Conservation (phyloP, 345 rosid species). For the Boechera retrofracta region DNA sequence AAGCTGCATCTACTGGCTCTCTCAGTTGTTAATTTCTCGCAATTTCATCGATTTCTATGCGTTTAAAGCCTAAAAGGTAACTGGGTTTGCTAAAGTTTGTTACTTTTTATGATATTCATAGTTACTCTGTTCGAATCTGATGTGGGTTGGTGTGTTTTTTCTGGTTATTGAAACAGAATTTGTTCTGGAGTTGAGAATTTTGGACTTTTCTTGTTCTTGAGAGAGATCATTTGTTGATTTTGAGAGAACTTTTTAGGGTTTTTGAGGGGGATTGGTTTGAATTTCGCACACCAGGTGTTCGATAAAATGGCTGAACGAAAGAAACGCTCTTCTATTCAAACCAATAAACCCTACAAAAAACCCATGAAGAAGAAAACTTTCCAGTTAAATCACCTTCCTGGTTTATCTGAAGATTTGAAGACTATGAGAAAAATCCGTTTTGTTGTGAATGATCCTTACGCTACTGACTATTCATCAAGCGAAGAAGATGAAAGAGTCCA, state of each 20-base stretch:
- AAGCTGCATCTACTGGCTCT: constrained; percentile 45
- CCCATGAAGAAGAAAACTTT: constrained; percentile 35
- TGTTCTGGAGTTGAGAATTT: constrained; percentile 70
- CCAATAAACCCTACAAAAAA: constrained; percentile 38
- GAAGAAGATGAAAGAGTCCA: constrained; percentile 79
- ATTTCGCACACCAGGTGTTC: constrained; percentile 36
- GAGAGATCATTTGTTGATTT: constrained; percentile 51
- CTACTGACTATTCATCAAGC: constrained; percentile 82
- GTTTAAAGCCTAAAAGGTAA: constrained; percentile 74
- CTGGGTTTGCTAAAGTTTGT: background rate
- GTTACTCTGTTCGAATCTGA: constrained; percentile 41
- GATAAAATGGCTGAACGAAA: constrained; percentile 53
- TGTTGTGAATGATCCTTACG: constrained; percentile 79
- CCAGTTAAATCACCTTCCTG: constrained; percentile 41
- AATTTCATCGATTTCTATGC: constrained; percentile 67
- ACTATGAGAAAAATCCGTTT: constrained; percentile 67
- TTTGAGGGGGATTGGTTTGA: constrained; percentile 42
- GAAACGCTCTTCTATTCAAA: constrained; percentile 44
- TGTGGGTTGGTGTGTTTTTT: constrained; percentile 27
- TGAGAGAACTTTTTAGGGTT: constrained; percentile 27
- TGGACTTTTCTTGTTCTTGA: constrained; percentile 65
- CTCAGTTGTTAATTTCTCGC: constrained; percentile 54
- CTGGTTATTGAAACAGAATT: constrained; percentile 59
- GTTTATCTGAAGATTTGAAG: constrained; percentile 42
- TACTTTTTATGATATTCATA: background rate